Base-by-base conservation (phyloP, 106 monocot species). In the Allium cepa region DNA sequence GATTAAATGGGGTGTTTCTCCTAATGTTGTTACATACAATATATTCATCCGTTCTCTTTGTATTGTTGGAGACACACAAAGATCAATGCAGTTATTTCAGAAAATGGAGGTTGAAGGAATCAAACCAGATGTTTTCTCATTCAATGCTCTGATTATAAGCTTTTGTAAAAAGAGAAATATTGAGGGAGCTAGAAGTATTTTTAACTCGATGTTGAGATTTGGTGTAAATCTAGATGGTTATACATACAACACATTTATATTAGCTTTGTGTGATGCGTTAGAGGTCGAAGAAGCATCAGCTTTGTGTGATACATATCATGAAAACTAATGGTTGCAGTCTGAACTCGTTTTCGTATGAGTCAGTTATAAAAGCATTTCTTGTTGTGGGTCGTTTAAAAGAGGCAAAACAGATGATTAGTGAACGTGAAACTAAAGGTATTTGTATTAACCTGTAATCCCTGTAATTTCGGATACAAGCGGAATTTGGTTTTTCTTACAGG, bases 161-260 rank as follows among this genome's bases (percentile, higher is more conserved):
- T 87, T 92, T 57, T 92, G 92, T 70, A 87, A 79, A 75, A 86
- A 68, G 76, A 73, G 77, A 50, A 88, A 72, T 65, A 63, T 87
- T 48, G 80, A 80, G 18, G 80, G 14, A 69, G 92, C 92, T 47
- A 78, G 55, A 14, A 82, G 82, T 70, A 59, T 96, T 69, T 88
- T 92, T 57, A 11, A 86, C 80, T 80, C 81, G 10, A 96, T 96
- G 92, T 53, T 89, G 78, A 83, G 69, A 77, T 86, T 86, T 78
- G 96, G 88, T 67, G 71, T 86, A 15, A 49, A 50, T 73, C 96
- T 86, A 27, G 92, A 96, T 62, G 71, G 22, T 27, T 86, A 83
- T 72, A 96, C 96, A 12, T 84, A 86, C 60, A 84, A 88, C 86
- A 68, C 79, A 75, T 77, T 92, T 46, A 78, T 86, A 15, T 72